Evolutionary conservation across 768 basidiomycete species (phyloP).

Genomic region (Lentinula boryana): DNA sequence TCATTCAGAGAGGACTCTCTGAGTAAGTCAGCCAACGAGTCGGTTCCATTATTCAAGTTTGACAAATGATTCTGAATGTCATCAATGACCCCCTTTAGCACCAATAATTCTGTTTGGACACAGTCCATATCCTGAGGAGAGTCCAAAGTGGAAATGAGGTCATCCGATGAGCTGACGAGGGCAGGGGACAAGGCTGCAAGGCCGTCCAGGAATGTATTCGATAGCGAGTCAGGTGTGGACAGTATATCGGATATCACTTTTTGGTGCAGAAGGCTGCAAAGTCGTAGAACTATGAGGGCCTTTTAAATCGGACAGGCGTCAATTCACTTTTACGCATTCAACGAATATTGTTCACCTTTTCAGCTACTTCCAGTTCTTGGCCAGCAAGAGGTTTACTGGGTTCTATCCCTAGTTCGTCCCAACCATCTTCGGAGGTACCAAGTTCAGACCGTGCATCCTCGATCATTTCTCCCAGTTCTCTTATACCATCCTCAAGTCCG

Average conservation of each 20-base stretch:
- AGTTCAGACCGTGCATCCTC: conserved; percentile 26
- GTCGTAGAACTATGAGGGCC: conserved; percentile 56
- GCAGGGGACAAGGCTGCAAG: conserved; percentile 44
- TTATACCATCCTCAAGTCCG: conserved; percentile 54
- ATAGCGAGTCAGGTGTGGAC: conserved; percentile 16
- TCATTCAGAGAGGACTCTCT: conserved; percentile 19
- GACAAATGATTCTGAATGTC: conserved; percentile 23
- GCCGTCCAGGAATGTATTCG: conserved; percentile 37
- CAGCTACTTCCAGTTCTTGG: conserved; percentile 49
- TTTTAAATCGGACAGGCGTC: conserved; percentile 18
- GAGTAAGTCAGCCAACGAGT: conserved; percentile 23
- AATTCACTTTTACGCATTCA: neutral
- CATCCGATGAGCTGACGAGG: conserved; percentile 54
- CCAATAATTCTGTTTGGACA: conserved; percentile 31
- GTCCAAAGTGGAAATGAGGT: conserved; percentile 63
- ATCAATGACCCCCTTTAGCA: conserved; percentile 30
- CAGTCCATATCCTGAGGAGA: conserved; percentile 47
- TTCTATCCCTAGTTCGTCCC: conserved; percentile 59
- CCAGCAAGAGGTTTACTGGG: conserved; percentile 36
- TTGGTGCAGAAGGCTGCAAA: conserved; percentile 58
- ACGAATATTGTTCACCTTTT: conserved; percentile 39
- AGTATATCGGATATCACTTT: conserved; percentile 50
- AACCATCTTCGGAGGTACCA: conserved; percentile 42
- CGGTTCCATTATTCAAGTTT: conserved; percentile 17
- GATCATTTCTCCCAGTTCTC: conserved; percentile 54